phyloP scores from a whole-genome alignment of 2,329 filamentous ascomycete genomes.

The Ilyonectria mors-panacis region DNA sequence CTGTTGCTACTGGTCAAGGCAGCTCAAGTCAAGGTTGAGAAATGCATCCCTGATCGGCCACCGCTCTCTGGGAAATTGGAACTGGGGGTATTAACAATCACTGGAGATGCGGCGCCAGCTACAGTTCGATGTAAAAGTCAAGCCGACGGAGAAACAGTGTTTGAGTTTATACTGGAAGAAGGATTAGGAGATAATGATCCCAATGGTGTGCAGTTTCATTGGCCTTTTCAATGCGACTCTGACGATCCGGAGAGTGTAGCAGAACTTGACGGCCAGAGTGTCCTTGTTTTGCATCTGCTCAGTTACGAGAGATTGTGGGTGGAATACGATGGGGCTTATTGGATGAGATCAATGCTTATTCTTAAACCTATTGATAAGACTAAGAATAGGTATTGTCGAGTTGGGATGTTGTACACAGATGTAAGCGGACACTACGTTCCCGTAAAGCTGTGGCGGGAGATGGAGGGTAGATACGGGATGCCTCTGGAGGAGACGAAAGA shows the following conservation, averaged over 20 bases:
- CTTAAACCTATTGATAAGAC: neutral
- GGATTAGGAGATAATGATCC: neutral
- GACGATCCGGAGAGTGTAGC: neutral
- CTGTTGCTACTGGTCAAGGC: neutral
- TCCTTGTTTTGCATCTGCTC: neutral
- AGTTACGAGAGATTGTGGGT: constrained; percentile 12
- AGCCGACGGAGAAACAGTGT: neutral
- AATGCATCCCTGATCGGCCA: constrained; percentile 11
- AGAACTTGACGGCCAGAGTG: neutral
- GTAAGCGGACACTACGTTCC: constrained; percentile 3
- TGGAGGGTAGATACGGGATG: neutral
- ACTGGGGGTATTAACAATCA: neutral
- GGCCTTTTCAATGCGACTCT: constrained; percentile 12
- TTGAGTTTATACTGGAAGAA: neutral
- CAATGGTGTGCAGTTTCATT: neutral
- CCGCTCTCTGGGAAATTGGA: constrained; percentile 17
- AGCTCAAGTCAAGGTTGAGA: neutral
- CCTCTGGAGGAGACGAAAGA: neutral
- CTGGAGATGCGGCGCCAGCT: neutral
- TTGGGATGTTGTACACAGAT: constrained; percentile 9
- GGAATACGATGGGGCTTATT: constrained; percentile 16
- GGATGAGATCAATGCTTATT: constrained; percentile 17
- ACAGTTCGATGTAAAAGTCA: neutral
- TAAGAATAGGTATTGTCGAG: neutral
- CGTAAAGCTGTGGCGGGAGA: neutral